Conservation (phyloP, 495 filamentous ascomycete species). For the Hypoxylon lenormandii region DNA sequence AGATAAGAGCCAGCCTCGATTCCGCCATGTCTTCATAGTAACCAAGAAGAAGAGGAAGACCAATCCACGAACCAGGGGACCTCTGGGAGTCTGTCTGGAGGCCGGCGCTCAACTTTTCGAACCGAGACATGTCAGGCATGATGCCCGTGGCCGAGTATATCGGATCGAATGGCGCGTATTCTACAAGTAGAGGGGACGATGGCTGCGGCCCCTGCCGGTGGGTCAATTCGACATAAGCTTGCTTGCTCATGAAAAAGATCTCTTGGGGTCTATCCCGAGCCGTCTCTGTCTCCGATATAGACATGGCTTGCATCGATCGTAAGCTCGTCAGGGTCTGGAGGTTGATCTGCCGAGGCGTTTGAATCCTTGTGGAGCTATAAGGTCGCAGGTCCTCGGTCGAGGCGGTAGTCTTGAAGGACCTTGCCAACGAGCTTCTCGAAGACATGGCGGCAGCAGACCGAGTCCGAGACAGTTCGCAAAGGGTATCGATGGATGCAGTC, state of each 20-base stretch:
- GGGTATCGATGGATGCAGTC: slow-evolving; percentile 85
- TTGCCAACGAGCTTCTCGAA: slow-evolving; percentile 39
- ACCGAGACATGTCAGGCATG: slow-evolving; percentile 70
- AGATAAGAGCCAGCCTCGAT: slow-evolving; percentile 83
- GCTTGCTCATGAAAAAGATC: slow-evolving; percentile 67
- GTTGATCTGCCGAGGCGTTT: slow-evolving; percentile 66
- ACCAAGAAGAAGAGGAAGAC: slow-evolving; percentile 72
- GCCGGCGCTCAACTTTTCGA: slow-evolving; percentile 70
- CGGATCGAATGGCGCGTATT: slow-evolving; percentile 73
- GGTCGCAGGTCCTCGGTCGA: slow-evolving; percentile 59
- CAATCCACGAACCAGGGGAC: slow-evolving; percentile 71
- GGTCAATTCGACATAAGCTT: slow-evolving; percentile 59
- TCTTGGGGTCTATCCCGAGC: slow-evolving; percentile 53
- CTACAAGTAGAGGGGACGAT: slow-evolving; percentile 70
- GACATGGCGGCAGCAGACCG: slow-evolving; percentile 62
- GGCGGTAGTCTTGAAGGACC: slow-evolving; percentile 46
- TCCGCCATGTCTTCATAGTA: slow-evolving; percentile 84
- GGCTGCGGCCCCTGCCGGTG: slow-evolving; percentile 49
- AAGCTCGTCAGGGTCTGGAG: slow-evolving; percentile 58
- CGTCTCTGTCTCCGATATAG: slow-evolving; percentile 53
- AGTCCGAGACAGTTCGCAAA: slow-evolving; percentile 86
- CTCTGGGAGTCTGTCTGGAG: slow-evolving; percentile 68
- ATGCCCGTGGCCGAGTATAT: slow-evolving; percentile 73
- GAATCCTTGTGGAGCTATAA: slow-evolving; percentile 67
- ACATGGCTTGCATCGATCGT: slow-evolving; percentile 56